Evolutionary conservation across 2,329 filamentous ascomycete species (phyloP).

Genomic region (Penicillium psychrosexuale): DNA sequence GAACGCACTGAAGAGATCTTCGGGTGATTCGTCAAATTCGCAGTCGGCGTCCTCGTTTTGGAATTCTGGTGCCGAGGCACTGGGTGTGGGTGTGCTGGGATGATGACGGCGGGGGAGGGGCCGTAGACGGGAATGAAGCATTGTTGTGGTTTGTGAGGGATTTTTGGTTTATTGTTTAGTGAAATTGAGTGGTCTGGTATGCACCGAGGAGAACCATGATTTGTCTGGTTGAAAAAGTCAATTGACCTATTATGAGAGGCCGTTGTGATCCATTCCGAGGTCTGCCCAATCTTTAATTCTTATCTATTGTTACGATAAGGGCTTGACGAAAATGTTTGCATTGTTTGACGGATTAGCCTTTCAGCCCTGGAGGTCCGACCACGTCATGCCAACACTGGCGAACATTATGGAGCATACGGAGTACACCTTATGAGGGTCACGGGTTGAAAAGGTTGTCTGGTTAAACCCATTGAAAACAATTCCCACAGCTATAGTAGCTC

Average conservation of each 20-base stretch:
- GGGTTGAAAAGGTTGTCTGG: neutral
- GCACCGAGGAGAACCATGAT: neutral
- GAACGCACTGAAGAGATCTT: constrained; percentile 55
- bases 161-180: neutral
- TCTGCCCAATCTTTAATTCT: neutral
- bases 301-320: neutral
- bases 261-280: neutral
- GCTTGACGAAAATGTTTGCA: constrained; percentile 3
- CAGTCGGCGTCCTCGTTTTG: constrained; percentile 14
- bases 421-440: neutral
- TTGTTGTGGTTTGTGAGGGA: constrained; percentile 3
- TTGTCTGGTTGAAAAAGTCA: neutral
- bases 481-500: neutral
- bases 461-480: neutral
- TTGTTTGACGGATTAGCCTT: constrained; percentile 5
- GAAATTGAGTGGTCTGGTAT: neutral
- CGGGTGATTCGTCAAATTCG: constrained; percentile 34
- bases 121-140: constrained; percentile 33
- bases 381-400: neutral
- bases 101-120: constrained; percentile 27
- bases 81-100: neutral
- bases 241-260: neutral
- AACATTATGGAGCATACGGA: neutral
- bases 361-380: constrained; percentile 7
- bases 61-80: constrained; percentile 17